Base-by-base conservation (phyloP, 768 basidiomycete genomes). In the Xerocomus spinulosus region DNA sequence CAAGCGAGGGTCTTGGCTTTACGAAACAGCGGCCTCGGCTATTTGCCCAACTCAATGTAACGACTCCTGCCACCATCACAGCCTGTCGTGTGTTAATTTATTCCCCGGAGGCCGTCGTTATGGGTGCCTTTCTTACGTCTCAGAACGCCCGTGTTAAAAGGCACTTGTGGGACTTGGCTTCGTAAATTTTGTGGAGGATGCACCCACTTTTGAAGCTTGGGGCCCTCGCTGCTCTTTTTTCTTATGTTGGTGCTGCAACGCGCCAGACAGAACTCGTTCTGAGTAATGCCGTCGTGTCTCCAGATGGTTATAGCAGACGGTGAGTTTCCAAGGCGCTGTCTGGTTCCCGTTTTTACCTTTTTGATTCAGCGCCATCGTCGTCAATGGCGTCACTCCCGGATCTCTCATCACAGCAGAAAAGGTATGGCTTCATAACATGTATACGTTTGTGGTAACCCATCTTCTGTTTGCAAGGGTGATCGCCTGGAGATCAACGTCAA, bases 381-480 rank as follows among this genome's bases (percentile, higher is more conserved):
- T 71, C 20, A 75, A 73, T 46, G 73, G 72, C 4, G 17, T 49
- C 3, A 69, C 70, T 39, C 72, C 74, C 29, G 76, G 73, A 0
- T 55, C 71, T 1, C 57, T 71, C 17, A 69, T 78, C 30, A 56
- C 64, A 28, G 73, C 69, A 15, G 67, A 66, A 48, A 76, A 73
- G 56, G 71, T 68, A 26, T 1, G 40, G 14, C 41, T 18, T 9
- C 20, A 36, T 14, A 7, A 14, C 30, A 8, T 6, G 7, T 21
- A 9, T 7, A 26, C 33, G 15, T 14, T 3, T 33, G 7, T 33
- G 13, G 34, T 17, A 25, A 20, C 32, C 47, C 24, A 5, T 14
- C 20, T 7, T 28, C 47, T 52, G 35, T 13, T 42, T 29, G 36
- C 23, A 30, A 74, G 70, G 73, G 74, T 15, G 60, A 68, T 37